Percentiles rank a stretch among this genome's conserved stretches.
phyloP scores from a whole-genome alignment of 2,329 filamentous ascomycete species.

The Dactylellina haptotyla region DNA sequence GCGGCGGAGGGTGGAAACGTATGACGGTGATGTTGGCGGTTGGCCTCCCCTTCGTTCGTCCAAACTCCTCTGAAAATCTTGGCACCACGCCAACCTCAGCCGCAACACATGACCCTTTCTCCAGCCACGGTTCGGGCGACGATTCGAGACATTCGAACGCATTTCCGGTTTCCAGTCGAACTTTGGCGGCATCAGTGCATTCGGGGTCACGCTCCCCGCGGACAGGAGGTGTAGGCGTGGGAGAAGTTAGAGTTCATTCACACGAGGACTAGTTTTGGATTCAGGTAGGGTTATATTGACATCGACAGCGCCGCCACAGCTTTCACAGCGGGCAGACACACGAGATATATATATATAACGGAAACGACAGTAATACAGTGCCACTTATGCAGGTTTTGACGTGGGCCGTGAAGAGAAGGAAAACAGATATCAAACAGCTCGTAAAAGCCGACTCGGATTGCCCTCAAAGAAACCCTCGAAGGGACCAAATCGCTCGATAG shows the following conservation, averaged over 20 bases:
- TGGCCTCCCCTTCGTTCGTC: constrained; percentile 12
- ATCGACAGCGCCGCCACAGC: constrained; percentile 1
- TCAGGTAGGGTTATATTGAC: too few relatives aligned
- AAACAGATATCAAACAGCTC: neutral
- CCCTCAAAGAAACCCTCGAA: neutral
- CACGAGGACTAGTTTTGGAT: too few relatives aligned
- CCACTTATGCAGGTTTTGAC: constrained; percentile 24
- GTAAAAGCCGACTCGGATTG: constrained; percentile 9
- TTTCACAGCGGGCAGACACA: neutral
- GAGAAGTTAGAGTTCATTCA: too few relatives aligned
- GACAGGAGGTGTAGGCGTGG: neutral
- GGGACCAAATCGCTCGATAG: constrained; percentile 3
- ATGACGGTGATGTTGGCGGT: constrained; percentile 26
- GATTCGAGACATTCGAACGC: too few relatives aligned
- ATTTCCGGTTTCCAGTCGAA: too few relatives aligned
- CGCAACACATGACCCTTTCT: constrained; percentile 18
- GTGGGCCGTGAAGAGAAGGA: neutral
- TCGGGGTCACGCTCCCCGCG: too few relatives aligned
- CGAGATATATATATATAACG: neutral
- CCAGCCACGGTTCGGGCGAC: neutral
- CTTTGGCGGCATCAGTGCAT: too few relatives aligned
- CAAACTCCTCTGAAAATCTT: constrained; percentile 44
- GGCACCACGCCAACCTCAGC: constrained; percentile 28
- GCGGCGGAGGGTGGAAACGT: neutral
- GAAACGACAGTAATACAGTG: constrained; percentile 39